Evolutionary conservation across 139 green algal genomes (phyloP).

Genomic region (Gonium pectorale): DNA sequence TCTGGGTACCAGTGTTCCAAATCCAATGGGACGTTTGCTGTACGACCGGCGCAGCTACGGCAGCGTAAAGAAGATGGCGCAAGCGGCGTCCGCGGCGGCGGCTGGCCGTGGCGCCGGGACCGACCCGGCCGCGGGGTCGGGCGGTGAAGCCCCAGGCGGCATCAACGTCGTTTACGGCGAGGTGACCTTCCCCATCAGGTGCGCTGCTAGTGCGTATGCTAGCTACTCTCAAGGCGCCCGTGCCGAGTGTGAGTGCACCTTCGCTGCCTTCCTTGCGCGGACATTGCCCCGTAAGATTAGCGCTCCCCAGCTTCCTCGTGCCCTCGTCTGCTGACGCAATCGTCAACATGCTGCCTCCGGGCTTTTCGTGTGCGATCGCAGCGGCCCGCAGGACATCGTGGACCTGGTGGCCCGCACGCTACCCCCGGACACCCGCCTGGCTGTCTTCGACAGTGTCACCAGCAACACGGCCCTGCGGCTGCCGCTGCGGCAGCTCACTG

Average conservation of each 20-base stretch:
- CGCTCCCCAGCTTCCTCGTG: no score
- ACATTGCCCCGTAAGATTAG: no score
- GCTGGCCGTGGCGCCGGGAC: constrained; percentile 35
- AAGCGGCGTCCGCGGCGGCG: constrained; percentile 50
- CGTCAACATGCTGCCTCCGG: neutral
- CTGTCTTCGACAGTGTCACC: constrained; percentile 77
- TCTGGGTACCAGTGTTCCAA: no score
- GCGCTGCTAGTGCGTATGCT: no score
- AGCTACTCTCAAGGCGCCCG: no score
- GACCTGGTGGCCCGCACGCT: constrained; percentile 56
- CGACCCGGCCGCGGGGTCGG: neutral
- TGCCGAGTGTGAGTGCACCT: no score
- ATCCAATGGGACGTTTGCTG: no score
- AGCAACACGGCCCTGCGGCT: constrained; percentile 76
- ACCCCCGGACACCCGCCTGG: constrained; percentile 57
- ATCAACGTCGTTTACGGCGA: constrained; percentile 56
- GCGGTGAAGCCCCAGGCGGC: neutral
- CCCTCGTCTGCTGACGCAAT: no score
- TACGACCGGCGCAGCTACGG: constrained; percentile 71
- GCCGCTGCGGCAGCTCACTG: constrained; percentile 64
- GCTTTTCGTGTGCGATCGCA: neutral
- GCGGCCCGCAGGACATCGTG: constrained; percentile 58
- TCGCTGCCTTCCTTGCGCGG: no score
- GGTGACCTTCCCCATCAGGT: constrained; percentile 64
- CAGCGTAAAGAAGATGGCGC: constrained; percentile 79